These are phyloP conservation scores for Geotrichum europaeum DNA, from an alignment of 1,139 yeast genomes.

Conservation along the genomic window DNA sequence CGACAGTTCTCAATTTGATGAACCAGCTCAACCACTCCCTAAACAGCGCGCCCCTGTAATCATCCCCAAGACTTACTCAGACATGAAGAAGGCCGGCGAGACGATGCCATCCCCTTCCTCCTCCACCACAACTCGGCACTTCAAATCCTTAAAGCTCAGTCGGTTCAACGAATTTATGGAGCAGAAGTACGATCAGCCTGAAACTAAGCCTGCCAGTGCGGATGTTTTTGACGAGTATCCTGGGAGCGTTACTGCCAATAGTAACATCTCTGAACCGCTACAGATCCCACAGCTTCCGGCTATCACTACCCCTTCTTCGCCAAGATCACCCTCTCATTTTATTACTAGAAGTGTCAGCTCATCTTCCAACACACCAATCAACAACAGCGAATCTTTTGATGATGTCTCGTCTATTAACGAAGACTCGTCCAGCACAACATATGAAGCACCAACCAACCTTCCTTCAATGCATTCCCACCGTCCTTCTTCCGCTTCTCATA, in stretches of 20 bases:
- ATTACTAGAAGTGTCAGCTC: constrained; percentile 4
- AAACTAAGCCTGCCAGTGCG: neutral
- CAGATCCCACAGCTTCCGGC: neutral
- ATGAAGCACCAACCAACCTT: constrained; percentile 9
- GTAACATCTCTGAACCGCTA: neutral
- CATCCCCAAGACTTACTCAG: constrained; percentile 14
- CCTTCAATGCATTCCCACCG: constrained; percentile 7
- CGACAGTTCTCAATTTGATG: neutral
- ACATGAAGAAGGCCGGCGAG: constrained; percentile 14
- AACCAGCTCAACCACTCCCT: neutral
- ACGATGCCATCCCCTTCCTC: neutral
- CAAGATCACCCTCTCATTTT: constrained; percentile 6
- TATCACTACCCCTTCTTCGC: neutral
- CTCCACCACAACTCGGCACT: neutral
- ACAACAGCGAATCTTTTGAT: neutral
- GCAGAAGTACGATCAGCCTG: neutral
- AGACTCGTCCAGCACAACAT: neutral
- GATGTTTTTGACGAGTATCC: constrained; percentile 4
- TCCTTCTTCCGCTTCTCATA: constrained; percentile 6
- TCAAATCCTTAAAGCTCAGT: constrained; percentile 9
- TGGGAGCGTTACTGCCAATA: neutral
- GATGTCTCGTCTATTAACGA: neutral
- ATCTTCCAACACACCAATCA: neutral
- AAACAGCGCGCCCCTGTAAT: constrained; percentile 9
- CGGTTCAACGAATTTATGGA: constrained; percentile 11